Base-by-base conservation (phyloP, 1,139 yeast genomes). In the Barnettozyma hawaiiensis region DNA sequence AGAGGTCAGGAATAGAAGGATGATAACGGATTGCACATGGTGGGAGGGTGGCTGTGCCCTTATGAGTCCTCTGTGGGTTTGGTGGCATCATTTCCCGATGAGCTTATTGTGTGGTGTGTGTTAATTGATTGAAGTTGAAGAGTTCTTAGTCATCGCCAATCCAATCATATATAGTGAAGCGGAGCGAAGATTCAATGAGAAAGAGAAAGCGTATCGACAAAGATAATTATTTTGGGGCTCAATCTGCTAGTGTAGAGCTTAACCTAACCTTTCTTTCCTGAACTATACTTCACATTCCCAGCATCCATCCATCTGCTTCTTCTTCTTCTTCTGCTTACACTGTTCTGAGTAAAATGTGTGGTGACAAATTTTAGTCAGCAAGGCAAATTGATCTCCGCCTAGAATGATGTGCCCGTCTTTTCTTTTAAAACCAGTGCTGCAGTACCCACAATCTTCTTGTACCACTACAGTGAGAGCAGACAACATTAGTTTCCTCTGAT, bases 21-120 rank as follows among this genome's bases (percentile, higher is more conserved):
- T 76, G 78, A 9, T 77, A 69, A 37, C 80, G 66, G 8, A 90
- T 63, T 44, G 89, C 81, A 58, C 97, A 92, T 1, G 97, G 97
- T 0, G 97, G 97, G 4, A 80, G 64, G 2, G 65, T 62, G 0
- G 89, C 71, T 7, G 35, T 31, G 2, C 35, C 21, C 19, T 42
- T 42, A 19, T 34, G 39, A 19, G 34, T 29, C 5, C 41, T 22
- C 4, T 16, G 16, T 5, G 44, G 20, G 9, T 11, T 20, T 14
- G 39, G 37, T 11, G 33, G 16, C 11, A 31, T 22, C 40, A 31
- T 31, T 29, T 12, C 29, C 16, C n/a, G 7, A 14, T 24, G 24
- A 22, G 24, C 12, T 11, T 11, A 3, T n/a, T 22, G 22, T 21
- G 22, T 8, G 6, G 22, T 8, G 8, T 5, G 23, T 5, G 9